Evolutionary conservation across 2,329 filamentous ascomycete species (phyloP), one percentile per base, ranked within the genome.

Genomic region (Diaporthe humulicola): DNA sequence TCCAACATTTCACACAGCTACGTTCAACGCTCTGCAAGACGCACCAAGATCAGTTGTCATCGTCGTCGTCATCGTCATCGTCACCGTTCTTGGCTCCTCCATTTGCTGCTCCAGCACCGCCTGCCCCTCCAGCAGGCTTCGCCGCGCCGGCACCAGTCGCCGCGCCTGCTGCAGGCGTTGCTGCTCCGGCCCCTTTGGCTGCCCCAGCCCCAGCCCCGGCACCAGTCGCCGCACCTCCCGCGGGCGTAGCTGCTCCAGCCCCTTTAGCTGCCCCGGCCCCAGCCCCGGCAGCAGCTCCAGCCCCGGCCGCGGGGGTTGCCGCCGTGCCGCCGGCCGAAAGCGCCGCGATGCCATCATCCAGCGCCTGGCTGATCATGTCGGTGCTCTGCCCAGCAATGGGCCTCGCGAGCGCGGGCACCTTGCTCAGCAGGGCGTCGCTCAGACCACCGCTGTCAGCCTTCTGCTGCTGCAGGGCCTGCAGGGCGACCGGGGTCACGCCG

Each of bases 311-410:
- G 28, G 71, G 36, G 15, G 69, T 12, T 12, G 48, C 54, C 25
- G 33, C 19, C 9, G n/a, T 57, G 42, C n/a, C 69, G 9, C 69
- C 69, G 15, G 60, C 71, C 3, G 71, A 73, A 19, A 74, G 50
- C 42, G 45, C 50, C 56, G 64, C 64, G 30, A 74, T 74, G 7
- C 64, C 72, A 8, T 60, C 45, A 25, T 74, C 72, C 54, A 74
- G 25, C 10, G 72, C 72, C 54, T 70, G 19, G 50, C 64, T 33
- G 30, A 70, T 74, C 72, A 60, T 45, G n/a, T 70, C 42, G 9
- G 72, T 74, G n/a, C 54, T 60, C 64, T 74, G 64, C 56, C 38
- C 45, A 17, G 72, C 72, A n/a, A 74, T 74, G 40, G 64, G 64
- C 56, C 36, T 70, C 30, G 72, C 72, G 22, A 74, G 33, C 54